phyloP scores from a whole-genome alignment of 139 green algal species.

The Micractinium conductrix region DNA sequence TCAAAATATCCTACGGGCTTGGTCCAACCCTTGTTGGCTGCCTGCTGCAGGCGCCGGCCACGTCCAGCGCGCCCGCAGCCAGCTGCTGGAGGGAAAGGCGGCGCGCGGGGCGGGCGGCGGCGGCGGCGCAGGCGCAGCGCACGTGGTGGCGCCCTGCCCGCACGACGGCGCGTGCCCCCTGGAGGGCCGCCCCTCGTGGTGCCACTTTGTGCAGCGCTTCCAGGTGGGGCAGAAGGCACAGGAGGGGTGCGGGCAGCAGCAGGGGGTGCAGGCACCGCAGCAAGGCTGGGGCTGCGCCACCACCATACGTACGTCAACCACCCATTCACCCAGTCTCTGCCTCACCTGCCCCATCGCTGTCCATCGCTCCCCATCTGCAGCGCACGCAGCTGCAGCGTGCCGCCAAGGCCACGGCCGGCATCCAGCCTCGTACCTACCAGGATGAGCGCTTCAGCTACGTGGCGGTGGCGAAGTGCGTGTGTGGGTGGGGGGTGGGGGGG shows the following conservation, averaged over 20 bases:
- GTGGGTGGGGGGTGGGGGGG: neutral
- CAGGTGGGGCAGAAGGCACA: constrained; percentile 17
- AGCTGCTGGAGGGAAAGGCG: constrained; percentile 51
- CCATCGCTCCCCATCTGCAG: constrained; percentile 1
- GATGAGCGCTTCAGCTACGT: constrained; percentile 91
- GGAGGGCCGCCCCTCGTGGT: constrained; percentile 63
- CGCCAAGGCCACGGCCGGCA: constrained; percentile 35
- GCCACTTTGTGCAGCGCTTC: constrained; percentile 82
- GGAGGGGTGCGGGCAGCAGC: neutral
- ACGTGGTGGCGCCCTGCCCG: constrained; percentile 84
- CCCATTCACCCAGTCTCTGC: neutral
- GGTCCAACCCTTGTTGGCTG: too few species aligned
- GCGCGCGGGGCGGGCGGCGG: too few species aligned
- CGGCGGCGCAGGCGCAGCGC: constrained; percentile 12
- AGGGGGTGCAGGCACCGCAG: neutral
- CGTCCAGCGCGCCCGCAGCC: constrained; percentile 59
- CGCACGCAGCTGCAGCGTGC: constrained; percentile 24
- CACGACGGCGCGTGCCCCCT: constrained; percentile 85
- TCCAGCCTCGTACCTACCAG: constrained; percentile 40
- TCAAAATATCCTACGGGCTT: too few species aligned
- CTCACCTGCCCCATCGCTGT: too few species aligned
- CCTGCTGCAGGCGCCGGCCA: constrained; percentile 52
- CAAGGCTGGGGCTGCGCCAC: neutral
- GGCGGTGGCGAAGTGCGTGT: constrained; percentile 57
- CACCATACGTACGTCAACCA: neutral